These are phyloP conservation scores for Zygosaccharomyces sapae DNA, from an alignment of 1,139 yeast genomes.

Conservation along the genomic window DNA sequence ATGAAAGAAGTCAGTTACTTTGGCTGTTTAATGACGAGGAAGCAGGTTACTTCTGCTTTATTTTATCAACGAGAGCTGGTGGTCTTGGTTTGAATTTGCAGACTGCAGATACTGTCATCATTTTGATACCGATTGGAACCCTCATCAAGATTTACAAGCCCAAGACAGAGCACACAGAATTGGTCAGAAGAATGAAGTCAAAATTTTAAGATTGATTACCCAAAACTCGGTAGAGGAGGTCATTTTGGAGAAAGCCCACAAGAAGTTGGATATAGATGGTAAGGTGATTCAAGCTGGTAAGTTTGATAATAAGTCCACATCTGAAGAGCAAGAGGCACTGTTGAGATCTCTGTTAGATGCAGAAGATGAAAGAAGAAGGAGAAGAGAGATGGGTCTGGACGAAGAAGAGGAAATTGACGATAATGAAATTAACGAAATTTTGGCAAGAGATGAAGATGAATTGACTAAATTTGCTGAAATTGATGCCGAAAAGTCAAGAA, in stretches of 20 bases:
- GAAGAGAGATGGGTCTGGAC: slow-evolving; percentile 42
- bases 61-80: slow-evolving; percentile 83
- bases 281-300: slow-evolving; percentile 88
- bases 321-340: slow-evolving; percentile 79
- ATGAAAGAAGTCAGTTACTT: slow-evolving; percentile 68
- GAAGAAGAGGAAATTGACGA: slow-evolving; percentile 57
- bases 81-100: slow-evolving; percentile 82
- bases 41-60: slow-evolving; percentile 72
- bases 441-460: slow-evolving; percentile 65
- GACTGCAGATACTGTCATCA: slow-evolving; percentile 83
- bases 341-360: slow-evolving; percentile 66
- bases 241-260: slow-evolving; percentile 76
- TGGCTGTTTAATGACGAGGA: slow-evolving; percentile 66
- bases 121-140: slow-evolving; percentile 92
- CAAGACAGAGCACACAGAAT: slow-evolving; percentile 89
- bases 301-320: slow-evolving; percentile 74
- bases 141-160: slow-evolving; percentile 88
- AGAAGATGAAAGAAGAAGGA: slow-evolving; percentile 57
- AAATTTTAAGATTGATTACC: slow-evolving; percentile 74
- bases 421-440: slow-evolving; percentile 64
- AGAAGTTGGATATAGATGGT: slow-evolving; percentile 80
- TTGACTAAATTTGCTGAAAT: slow-evolving; percentile 49
- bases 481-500: slow-evolving; percentile 54
- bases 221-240: slow-evolving; percentile 81
- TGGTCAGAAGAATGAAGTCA: slow-evolving; percentile 82